Base-by-base conservation (phyloP, 2,329 filamentous ascomycete species). In the Aspergillus jensenii region DNA sequence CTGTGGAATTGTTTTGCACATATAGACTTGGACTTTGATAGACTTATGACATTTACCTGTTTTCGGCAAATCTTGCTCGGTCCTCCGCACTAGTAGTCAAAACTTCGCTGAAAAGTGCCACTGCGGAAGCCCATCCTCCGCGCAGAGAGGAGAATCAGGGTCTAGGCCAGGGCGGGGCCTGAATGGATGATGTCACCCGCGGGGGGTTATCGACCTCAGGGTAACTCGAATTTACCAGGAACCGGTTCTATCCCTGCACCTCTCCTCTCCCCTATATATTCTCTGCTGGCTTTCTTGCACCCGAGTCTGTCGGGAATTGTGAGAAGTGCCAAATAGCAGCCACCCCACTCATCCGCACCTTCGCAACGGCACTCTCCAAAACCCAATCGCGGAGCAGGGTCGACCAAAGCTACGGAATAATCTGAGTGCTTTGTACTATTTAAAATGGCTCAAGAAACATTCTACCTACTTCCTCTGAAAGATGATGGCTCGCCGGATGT, bases 401-500 rank as follows among this genome's bases (percentile, higher is more conserved):
- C 27, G 17, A 23, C n/a, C 44, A 50, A 19, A 31, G 12, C 39
- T 37, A 19, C 39, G 25, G 27, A 39, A 40, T 44, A 50, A 23
- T 50, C 31, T 35, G 17, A 31, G 37, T 7, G n/a, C 31, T 35
- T 14, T 12, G 14, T 27, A 35, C 41, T 11, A 25, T 25, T 39
- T 15, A n/a, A 7, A 41, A 58, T 58, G 56, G 21, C 51, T 47
- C 23, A 44, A 15, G 51, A 55, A 23, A 55, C 56, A 9, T 41
- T 58, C 63, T 96, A 97, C 79, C 80, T 96, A 69, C 84, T 99
- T 62, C 90, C 90, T 64, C 85, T 99, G 76, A 95, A 91, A 73
- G 93, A 99, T 77, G 85, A 93, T 77, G 95, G 96, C 68, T 92
- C 91, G 65, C 95, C 96, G 37, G 88, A 96, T 74, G 87, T 99